These are phyloP conservation scores for Kernera saxatilis DNA, from an alignment of 345 rosid genomes.

Conservation along the genomic window DNA sequence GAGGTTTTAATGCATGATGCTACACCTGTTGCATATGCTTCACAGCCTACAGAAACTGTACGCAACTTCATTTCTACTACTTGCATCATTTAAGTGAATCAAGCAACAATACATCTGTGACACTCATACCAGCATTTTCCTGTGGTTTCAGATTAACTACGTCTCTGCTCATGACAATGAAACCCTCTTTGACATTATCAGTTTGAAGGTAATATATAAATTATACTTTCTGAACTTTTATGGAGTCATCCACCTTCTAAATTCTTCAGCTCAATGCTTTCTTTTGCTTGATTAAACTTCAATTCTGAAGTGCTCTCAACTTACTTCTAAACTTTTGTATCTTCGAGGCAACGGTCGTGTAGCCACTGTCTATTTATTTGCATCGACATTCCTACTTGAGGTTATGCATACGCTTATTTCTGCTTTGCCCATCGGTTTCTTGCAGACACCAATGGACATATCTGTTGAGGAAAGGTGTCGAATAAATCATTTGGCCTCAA, in stretches of 20 bases:
- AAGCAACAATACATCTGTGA: neutral
- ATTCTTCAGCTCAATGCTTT: neutral
- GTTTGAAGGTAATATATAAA: constrained; percentile 60
- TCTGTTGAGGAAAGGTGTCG: constrained; percentile 84
- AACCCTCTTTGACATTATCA: constrained; percentile 79
- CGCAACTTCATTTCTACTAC: constrained; percentile 4
- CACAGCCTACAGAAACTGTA: constrained; percentile 75
- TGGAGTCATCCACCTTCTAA: neutral
- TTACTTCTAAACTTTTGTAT: neutral
- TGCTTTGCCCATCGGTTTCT: constrained; percentile 18
- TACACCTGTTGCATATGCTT: constrained; percentile 73
- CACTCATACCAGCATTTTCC: neutral
- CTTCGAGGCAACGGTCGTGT: neutral
- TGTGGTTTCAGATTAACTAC: constrained; percentile 62
- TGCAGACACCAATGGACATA: constrained; percentile 68
- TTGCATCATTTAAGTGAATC: constrained; percentile 3
- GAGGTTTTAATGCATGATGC: constrained; percentile 66
- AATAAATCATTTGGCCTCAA: constrained; percentile 80
- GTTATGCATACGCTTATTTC: constrained; percentile 6
- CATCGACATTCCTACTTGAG: neutral
- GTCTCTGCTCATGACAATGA: constrained; percentile 99
- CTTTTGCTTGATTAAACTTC: neutral
- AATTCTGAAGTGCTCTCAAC: neutral
- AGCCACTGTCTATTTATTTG: neutral
- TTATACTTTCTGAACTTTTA: constrained; percentile 1